Evolutionary conservation across 148 eudicot species (phyloP).

Genomic region (Cornus kousa): DNA sequence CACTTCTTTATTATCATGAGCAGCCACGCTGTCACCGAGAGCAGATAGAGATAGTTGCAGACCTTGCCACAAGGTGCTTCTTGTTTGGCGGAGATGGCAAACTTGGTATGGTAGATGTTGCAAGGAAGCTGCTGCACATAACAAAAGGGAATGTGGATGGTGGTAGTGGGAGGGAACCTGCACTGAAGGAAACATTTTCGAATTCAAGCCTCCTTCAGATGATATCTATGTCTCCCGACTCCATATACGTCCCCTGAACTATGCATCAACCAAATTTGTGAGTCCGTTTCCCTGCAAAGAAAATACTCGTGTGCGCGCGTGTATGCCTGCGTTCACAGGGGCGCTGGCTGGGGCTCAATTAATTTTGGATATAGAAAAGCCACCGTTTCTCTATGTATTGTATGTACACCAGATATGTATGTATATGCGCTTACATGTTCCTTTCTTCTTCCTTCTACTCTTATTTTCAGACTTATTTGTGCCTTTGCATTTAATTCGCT

Average conservation of each 20-base stretch:
- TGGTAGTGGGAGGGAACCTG: conserved; percentile 54
- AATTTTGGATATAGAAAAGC: background rate
- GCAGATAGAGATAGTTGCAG: conserved; percentile 69
- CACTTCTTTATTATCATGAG: conserved; percentile 68
- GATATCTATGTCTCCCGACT: conserved; percentile 92
- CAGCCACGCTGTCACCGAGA: conserved; percentile 55
- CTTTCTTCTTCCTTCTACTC: too few relatives aligned
- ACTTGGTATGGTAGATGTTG: conserved; percentile 64
- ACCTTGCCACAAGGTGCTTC: conserved; percentile 73
- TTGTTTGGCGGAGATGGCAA: conserved; percentile 69
- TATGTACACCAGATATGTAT: background rate
- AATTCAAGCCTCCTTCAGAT: conserved; percentile 89
- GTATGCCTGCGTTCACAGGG: background rate
- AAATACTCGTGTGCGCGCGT: background rate
- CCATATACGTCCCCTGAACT: conserved; percentile 53
- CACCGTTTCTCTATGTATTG: background rate
- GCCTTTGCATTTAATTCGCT: too few relatives aligned
- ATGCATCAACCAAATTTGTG: background rate
- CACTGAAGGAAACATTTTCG: conserved; percentile 75
- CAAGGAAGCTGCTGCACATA: conserved; percentile 60
- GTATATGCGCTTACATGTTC: too few relatives aligned
- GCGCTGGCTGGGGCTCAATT: too few relatives aligned
- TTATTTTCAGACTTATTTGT: too few relatives aligned
- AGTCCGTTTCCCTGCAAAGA: background rate
- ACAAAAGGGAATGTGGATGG: conserved; percentile 43